Evolutionary conservation across 129 eudicot species (phyloP).

Genomic region (Erigeron canadensis): DNA sequence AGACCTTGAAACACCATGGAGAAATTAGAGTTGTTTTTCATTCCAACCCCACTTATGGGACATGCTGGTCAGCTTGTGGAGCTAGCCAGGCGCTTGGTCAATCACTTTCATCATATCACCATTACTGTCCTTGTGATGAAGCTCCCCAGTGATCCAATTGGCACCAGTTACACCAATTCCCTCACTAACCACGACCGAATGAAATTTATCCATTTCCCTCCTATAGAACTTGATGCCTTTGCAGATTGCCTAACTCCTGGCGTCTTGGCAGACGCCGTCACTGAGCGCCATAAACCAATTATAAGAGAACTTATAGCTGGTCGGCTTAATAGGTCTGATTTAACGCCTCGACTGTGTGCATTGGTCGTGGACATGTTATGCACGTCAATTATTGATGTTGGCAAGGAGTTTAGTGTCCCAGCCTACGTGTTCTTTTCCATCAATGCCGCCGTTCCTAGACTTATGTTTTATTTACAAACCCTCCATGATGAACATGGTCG

Average conservation of each 20-base stretch:
- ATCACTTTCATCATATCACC: slow-evolving; percentile 28
- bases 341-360: slow-evolving; percentile 17
- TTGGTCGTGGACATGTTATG: slow-evolving; percentile 60
- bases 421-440: slow-evolving; percentile 47
- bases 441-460: slow-evolving; percentile 44
- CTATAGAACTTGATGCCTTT: slow-evolving; percentile 31
- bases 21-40: slow-evolving; percentile 28
- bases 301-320: slow-evolving; percentile 29
- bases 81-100: slow-evolving; percentile 30
- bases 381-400: slow-evolving; percentile 56
- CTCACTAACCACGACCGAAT: slow-evolving; percentile 19
- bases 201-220: slow-evolving; percentile 47
- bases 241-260: slow-evolving; percentile 32
- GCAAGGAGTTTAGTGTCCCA: slow-evolving; percentile 40
- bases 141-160: slow-evolving; percentile 41
- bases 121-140: slow-evolving; percentile 47
- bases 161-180: slow-evolving; percentile 32
- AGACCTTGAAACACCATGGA: slow-evolving; percentile 1
- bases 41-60: slow-evolving; percentile 34
- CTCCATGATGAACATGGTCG: slow-evolving; percentile 33
- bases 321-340: slow-evolving; percentile 9
- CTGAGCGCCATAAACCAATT: slow-evolving; percentile 34
- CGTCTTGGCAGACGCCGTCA: slow-evolving; percentile 25
- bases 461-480: slow-evolving; percentile 43
- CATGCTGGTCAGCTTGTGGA: slow-evolving; percentile 29